Evolutionary conservation across 129 eudicot genomes (phyloP).

Genomic region (Chrysanthemum seticuspe): DNA sequence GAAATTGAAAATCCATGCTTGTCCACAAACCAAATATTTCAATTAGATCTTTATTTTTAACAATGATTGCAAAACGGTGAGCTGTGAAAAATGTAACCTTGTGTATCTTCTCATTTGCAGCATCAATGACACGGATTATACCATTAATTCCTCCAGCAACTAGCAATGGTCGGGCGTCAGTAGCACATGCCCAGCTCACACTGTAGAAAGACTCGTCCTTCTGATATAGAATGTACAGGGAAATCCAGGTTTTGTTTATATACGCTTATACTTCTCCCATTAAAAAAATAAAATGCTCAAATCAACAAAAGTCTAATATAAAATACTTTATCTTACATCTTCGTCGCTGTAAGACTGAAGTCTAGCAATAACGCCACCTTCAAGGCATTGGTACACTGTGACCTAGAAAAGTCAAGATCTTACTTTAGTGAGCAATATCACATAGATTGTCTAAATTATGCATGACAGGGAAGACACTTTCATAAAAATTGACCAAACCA

Average conservation of each 20-base stretch:
- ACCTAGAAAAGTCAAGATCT: conserved; percentile 46
- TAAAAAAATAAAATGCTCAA: not conserved
- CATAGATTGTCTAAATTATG: conserved; percentile 4
- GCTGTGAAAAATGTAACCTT: conserved; percentile 44
- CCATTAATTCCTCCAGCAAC: conserved; percentile 98
- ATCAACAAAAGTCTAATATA: not conserved
- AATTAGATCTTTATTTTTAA: not conserved
- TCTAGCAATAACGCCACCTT: conserved; percentile 92
- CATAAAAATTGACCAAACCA: no score
- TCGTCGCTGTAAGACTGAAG: conserved; percentile 95
- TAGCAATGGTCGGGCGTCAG: conserved; percentile 70
- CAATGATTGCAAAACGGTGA: conserved; percentile 6
- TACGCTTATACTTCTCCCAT: conserved; percentile 16
- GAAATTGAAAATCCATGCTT: not conserved
- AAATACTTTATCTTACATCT: conserved; percentile 61
- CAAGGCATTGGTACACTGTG: conserved; percentile 90
- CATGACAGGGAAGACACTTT: not conserved
- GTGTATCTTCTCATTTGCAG: conserved; percentile 91
- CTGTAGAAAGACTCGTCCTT: conserved; percentile 98
- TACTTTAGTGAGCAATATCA: not conserved
- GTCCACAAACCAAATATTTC: not conserved
- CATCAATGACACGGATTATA: conserved; percentile 88
- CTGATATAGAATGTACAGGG: conserved; percentile 62
- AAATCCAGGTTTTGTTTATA: conserved; percentile 36
- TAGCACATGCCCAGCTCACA: conserved; percentile 91